Conservation (phyloP, 495 filamentous ascomycete genomes). For the Trichoderma gamsii region DNA sequence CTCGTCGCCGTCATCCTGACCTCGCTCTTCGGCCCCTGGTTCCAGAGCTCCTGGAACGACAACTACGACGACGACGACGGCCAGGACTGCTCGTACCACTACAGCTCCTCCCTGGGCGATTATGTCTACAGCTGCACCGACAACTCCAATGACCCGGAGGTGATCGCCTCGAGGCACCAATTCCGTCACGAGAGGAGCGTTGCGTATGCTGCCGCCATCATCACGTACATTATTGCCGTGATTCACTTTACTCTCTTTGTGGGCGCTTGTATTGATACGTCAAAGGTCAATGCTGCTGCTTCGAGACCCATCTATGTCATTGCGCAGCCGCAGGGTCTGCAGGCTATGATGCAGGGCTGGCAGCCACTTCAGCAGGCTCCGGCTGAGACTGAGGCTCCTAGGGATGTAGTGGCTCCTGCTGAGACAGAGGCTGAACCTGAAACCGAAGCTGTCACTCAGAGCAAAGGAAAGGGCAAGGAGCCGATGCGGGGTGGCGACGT, state of each 20-base stretch:
- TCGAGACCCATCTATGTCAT: slow-evolving; percentile 16
- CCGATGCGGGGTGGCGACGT: background rate
- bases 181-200: slow-evolving; percentile 16
- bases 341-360: slow-evolving; percentile 14
- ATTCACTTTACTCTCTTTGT: slow-evolving; percentile 39
- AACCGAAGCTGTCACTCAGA: background rate
- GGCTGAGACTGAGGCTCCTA: background rate
- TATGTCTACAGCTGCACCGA: background rate
- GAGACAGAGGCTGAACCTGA: background rate
- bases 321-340: slow-evolving; percentile 11
- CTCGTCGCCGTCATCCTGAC: slow-evolving; percentile 17
- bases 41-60: slow-evolving; percentile 15
- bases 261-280: slow-evolving; percentile 39
- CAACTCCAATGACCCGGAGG: slow-evolving; percentile 17
- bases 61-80: background rate
- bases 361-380: background rate
- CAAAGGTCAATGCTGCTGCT: slow-evolving; percentile 24
- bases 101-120: background rate
- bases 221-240: slow-evolving; percentile 19
- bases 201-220: slow-evolving; percentile 19
- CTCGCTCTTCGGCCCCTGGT: slow-evolving; percentile 18
- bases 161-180: background rate
- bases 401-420: background rate
- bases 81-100: background rate
- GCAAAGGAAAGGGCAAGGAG: slow-evolving; percentile 6